Percentiles rank a stretch among this genome's conserved stretches.
These are phyloP conservation scores for Crucihimalaya himalaica DNA, from an alignment of 345 rosid species.

Conservation along the genomic window DNA sequence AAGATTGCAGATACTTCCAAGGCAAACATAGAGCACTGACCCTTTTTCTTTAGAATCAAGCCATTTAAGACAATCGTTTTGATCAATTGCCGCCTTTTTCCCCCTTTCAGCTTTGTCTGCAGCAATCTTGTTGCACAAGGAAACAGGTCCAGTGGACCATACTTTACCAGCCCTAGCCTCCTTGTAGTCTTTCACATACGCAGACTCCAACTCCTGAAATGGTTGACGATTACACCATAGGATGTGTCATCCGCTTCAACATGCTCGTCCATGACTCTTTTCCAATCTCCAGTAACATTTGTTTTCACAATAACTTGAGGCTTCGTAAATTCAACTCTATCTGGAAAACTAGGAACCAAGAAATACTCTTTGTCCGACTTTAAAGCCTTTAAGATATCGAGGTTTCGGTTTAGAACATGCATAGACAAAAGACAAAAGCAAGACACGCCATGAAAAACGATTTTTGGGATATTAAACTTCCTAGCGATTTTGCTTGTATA, in stretches of 20 bases:
- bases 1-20: slow-evolving; percentile 46
- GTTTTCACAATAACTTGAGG: slow-evolving; percentile 32
- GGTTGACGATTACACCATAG: slow-evolving; percentile 48
- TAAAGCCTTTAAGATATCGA: slow-evolving; percentile 13
- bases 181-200: slow-evolving; percentile 40
- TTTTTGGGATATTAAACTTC: slow-evolving; percentile 49
- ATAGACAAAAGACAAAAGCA: slow-evolving; percentile 45
- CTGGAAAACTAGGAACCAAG: slow-evolving; percentile 44
- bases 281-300: slow-evolving; percentile 16
- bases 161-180: slow-evolving; percentile 35
- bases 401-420: slow-evolving; percentile 7
- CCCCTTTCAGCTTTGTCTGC: slow-evolving; percentile 51
- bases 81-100: slow-evolving; percentile 23
- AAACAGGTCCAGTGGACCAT: slow-evolving; percentile 60
- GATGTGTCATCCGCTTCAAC: slow-evolving; percentile 32
- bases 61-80: slow-evolving; percentile 44
- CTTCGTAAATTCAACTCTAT: slow-evolving; percentile 45
- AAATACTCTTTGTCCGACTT: slow-evolving; percentile 31
- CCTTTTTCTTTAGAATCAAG: slow-evolving; percentile 36
- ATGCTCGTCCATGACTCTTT: slow-evolving; percentile 12
- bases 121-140: slow-evolving; percentile 39
- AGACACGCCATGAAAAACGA: slow-evolving; percentile 52
- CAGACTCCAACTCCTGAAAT: slow-evolving; percentile 46
- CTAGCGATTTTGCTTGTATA: slow-evolving; percentile 43
- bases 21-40: slow-evolving; percentile 54